Percentiles rank a stretch among this genome's conserved stretches.
These are phyloP conservation scores for Candida caryicola DNA, from an alignment of 805 yeast species.

Conservation along the genomic window DNA sequence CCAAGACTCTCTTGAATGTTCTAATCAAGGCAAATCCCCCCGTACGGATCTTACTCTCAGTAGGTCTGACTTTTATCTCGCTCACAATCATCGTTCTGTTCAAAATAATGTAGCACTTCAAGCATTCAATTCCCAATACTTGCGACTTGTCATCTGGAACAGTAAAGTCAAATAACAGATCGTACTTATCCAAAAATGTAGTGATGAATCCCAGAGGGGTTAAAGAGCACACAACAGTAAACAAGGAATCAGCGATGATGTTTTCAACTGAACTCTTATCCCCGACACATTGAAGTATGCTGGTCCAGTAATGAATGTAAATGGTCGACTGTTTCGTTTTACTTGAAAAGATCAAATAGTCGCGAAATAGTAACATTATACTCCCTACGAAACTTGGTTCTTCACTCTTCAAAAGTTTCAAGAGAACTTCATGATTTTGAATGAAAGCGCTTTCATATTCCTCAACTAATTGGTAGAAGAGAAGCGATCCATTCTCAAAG, in stretches of 20 bases:
- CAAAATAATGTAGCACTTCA: conserved; percentile 14
- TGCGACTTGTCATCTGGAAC: conserved; percentile 1
- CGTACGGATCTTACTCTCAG: conserved; percentile 7
- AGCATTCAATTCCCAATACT: conserved; percentile 6
- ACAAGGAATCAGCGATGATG: conserved; percentile 5
- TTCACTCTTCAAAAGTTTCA: not conserved
- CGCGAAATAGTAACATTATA: not conserved
- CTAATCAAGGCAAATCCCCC: not conserved
- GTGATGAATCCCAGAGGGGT: conserved; percentile 6
- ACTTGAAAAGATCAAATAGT: not conserved
- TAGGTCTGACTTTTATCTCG: conserved; percentile 9
- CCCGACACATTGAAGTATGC: not conserved
- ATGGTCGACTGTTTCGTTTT: not conserved
- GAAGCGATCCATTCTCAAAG: not conserved
- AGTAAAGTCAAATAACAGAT: not conserved
- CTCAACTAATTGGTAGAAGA: not conserved
- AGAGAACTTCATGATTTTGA: not conserved
- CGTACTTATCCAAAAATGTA: conserved; percentile 4
- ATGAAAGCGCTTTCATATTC: not conserved
- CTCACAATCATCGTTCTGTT: conserved; percentile 8
- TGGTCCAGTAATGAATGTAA: not conserved
- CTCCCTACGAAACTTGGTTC: not conserved
- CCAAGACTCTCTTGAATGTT: not conserved
- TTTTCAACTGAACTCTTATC: conserved; percentile 5
- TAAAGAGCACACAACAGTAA: conserved; percentile 9